A percentile compares a stretch with the other conserved stretches of the same genome.
Conservation (phyloP, 2,329 filamentous ascomycete species). For the Botrytis porri region DNA sequence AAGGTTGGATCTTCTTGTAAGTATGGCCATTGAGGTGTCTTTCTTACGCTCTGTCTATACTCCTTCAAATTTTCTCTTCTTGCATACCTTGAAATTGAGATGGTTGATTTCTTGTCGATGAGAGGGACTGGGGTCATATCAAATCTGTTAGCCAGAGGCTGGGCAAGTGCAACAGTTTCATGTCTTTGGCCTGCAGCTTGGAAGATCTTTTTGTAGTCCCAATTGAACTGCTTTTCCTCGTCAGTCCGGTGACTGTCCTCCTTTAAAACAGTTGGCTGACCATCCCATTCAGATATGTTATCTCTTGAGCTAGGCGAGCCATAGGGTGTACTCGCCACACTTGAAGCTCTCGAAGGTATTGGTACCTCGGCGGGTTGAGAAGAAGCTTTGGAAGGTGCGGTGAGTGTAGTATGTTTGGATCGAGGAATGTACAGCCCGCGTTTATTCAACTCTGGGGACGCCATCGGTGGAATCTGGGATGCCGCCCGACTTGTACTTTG, state of each 20-base stretch:
- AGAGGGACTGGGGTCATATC: constrained; percentile 48
- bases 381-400: constrained; percentile 12
- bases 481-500: neutral
- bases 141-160: constrained; percentile 44
- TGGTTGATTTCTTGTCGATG: constrained; percentile 44
- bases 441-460: neutral
- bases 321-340: constrained; percentile 26
- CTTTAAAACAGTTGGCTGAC: constrained; percentile 19
- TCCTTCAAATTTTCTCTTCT: constrained; percentile 44
- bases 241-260: constrained; percentile 27
- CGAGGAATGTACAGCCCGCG: constrained; percentile 13
- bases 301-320: constrained; percentile 15
- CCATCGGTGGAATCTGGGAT: constrained; percentile 21
- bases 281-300: constrained; percentile 19
- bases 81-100: constrained; percentile 47
- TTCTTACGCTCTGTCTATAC: constrained; percentile 44
- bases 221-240: constrained; percentile 40
- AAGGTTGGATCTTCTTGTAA: constrained; percentile 48
- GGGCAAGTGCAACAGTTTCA: constrained; percentile 48
- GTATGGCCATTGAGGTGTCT: constrained; percentile 42
- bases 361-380: constrained; percentile 13
- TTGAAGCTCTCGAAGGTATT: constrained; percentile 21
- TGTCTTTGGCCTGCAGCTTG: constrained; percentile 38
- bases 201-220: constrained; percentile 44
- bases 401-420: constrained; percentile 11